Evolutionary conservation across 345 rosid genomes (phyloP).

Genomic region (Gossypium arboreum): DNA sequence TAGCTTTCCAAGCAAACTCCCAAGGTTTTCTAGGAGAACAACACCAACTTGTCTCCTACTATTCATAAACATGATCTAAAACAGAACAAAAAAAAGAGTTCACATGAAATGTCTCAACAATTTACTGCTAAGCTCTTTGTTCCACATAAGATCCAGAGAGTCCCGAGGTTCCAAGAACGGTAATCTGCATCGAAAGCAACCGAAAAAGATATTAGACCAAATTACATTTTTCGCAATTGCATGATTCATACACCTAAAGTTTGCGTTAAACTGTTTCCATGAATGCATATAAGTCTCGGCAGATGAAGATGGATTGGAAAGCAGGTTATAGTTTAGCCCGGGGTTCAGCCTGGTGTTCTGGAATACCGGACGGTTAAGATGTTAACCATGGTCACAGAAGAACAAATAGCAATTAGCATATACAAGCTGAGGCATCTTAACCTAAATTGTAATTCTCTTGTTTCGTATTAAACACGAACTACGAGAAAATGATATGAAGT

Average conservation of each 20-base stretch:
- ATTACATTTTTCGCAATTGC: background rate
- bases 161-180: conserved; percentile 89
- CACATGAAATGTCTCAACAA: background rate
- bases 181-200: conserved; percentile 47
- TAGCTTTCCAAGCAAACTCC: conserved; percentile 12
- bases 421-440: background rate
- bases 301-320: background rate
- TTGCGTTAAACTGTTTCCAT: too few species aligned
- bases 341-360: background rate
- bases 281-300: background rate
- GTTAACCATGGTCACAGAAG: background rate
- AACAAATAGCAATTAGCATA: background rate
- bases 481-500: background rate
- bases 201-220: background rate
- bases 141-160: conserved; percentile 89
- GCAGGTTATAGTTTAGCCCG: background rate
- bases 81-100: background rate
- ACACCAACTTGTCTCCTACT: conserved; percentile 2
- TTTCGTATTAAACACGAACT: background rate
- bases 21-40: conserved; percentile 9
- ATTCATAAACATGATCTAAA: conserved; percentile 10
- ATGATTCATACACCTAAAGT: background rate
- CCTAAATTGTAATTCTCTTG: background rate
- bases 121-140: conserved; percentile 47
- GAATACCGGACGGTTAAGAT: background rate